Evolutionary conservation across 768 basidiomycete species (phyloP), one percentile per base, ranked within the genome.

Genomic region (Lyophyllum atratum): DNA sequence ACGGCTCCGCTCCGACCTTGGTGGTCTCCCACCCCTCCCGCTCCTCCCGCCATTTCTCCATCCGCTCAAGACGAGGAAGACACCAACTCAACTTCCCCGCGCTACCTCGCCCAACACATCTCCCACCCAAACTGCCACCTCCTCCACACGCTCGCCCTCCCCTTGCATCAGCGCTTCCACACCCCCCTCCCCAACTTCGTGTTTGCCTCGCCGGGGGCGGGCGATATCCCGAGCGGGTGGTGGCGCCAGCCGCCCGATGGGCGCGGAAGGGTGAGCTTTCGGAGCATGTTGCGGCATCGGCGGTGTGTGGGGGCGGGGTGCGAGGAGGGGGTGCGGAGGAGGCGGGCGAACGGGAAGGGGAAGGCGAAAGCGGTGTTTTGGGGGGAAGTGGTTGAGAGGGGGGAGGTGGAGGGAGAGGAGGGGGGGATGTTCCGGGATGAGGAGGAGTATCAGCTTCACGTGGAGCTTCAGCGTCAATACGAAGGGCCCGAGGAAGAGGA

Each of bases 191-290:
- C 63, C 14, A 56, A 60, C 1, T 57, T 70, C 12, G 56, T 75
- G n/a, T 66, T 75, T 24, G 67, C 68, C 5, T 68, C 69, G 3
- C 64, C 68, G 33, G 66, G 68, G 19, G 74, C 74, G 29, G 73
- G 71, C 34, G 66, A 63, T 1, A 74, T 83, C 50, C 78, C 75
- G 28, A 60, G 60, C 1, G 84, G 83, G 7, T 85, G 82, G 82
- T 76, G 73, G 56, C 85, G 84, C 57, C 55, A 24, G 2, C 49
- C 58, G n/a, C n/a, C n/a, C n/a, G n/a, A n/a, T n/a, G n/a, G n/a
- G 0, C 85, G 84, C 55, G 82, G 83, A 24, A 72, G 77, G 63
- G 64, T 85, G 24, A 84, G 83, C 48, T 73, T 72, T 44, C 78
- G 82, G 61, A 59, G 57, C 12, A 68, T 70, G 45, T 70, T 85